Evolutionary conservation across 805 yeast genomes (phyloP).

Genomic region (Saccharomycopsis schoenii): DNA sequence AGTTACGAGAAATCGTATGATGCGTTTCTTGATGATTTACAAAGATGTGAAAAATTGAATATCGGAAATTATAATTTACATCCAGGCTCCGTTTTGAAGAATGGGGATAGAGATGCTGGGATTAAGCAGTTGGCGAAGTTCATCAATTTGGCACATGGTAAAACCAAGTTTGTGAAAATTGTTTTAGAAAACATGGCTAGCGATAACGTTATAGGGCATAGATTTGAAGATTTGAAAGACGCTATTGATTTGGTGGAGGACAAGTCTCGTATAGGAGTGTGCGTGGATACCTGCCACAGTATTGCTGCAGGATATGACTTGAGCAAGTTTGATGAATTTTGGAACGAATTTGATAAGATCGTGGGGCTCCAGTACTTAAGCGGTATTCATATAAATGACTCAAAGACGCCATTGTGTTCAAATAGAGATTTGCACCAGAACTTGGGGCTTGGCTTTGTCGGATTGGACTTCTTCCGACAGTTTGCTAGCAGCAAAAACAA

Average conservation of each 20-base stretch:
- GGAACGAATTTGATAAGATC: conserved; percentile 63
- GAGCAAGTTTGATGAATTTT: conserved; percentile 50
- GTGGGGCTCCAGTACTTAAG: conserved; percentile 68
- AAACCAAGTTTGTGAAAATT: conserved; percentile 72
- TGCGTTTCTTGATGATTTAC: conserved; percentile 76
- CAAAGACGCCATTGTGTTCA: conserved; percentile 87
- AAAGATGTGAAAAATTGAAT: conserved; percentile 75
- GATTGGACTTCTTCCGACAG: conserved; percentile 72
- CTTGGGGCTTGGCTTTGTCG: conserved; percentile 81
- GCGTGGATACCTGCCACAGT: conserved; percentile 93
- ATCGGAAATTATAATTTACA: conserved; percentile 88
- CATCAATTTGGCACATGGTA: conserved; percentile 66
- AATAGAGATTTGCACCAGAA: conserved; percentile 87
- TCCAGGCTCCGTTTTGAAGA: conserved; percentile 79
- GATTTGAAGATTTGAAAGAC: conserved; percentile 59
- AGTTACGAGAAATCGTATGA: conserved; percentile 68
- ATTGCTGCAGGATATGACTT: conserved; percentile 96
- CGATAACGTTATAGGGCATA: conserved; percentile 78
- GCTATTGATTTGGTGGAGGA: conserved; percentile 75
- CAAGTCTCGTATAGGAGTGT: conserved; percentile 84
- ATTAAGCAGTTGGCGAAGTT: conserved; percentile 62
- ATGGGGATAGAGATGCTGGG: conserved; percentile 54
- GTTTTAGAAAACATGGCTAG: conserved; percentile 98
- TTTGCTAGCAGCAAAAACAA: conserved; percentile 55
- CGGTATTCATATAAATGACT: conserved; percentile 86